Evolutionary conservation across 306 rosid species (phyloP).

Genomic region (Morella rubra): DNA sequence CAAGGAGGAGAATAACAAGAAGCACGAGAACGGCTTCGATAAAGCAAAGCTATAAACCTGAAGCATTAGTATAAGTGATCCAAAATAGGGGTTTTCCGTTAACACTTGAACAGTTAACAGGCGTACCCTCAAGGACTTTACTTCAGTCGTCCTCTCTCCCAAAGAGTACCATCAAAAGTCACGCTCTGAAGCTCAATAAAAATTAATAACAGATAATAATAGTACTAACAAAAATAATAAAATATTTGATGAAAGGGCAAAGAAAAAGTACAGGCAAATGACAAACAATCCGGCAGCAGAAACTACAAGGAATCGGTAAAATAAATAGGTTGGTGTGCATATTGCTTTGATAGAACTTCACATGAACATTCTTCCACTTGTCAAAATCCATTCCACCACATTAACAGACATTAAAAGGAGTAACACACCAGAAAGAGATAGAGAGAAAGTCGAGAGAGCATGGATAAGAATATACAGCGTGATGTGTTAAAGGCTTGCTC

Average conservation of each 20-base stretch:
- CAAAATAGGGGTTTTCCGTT: constrained; percentile 34
- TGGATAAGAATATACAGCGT: background rate
- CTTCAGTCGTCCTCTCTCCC: background rate
- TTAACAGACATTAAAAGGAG: background rate
- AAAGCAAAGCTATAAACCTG: background rate
- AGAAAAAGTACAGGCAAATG: background rate
- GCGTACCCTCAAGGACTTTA: constrained; percentile 22
- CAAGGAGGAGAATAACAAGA: background rate
- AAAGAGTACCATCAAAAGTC: constrained; percentile 56
- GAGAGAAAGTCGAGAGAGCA: background rate
- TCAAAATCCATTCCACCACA: background rate
- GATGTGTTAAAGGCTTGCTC: background rate
- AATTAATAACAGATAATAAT: background rate
- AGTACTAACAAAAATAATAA: background rate
- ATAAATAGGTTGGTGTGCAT: background rate
- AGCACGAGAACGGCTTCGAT: constrained; percentile 14
- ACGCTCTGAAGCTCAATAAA: constrained; percentile 35
- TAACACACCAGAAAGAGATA: background rate
- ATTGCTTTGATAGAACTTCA: background rate
- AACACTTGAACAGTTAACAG: constrained; percentile 35
- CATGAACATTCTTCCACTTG: background rate
- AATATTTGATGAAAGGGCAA: background rate
- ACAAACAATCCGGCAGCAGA: background rate
- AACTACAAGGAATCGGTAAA: background rate
- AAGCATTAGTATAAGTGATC: background rate